Conservation (phyloP, 2,329 filamentous ascomycete species). For the Chrysosporium queenslandicum region DNA sequence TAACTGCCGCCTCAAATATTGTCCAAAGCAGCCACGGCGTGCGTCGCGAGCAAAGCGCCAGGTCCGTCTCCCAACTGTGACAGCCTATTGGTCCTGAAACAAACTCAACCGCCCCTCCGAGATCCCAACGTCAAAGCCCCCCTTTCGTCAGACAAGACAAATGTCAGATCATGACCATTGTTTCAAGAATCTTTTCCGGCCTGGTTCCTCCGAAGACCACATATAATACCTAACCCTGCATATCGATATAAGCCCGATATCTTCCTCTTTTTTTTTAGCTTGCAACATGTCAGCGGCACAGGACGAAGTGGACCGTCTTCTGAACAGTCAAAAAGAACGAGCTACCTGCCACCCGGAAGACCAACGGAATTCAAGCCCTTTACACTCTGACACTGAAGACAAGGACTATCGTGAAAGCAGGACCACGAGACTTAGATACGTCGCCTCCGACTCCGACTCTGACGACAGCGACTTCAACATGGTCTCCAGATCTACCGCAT, state of each 20-base stretch:
- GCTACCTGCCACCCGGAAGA: constrained; percentile 37
- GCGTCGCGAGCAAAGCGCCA: too few relatives aligned
- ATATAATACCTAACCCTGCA: constrained; percentile 6
- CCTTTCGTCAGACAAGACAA: not conserved
- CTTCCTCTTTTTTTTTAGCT: not conserved
- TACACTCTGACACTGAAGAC: constrained; percentile 9
- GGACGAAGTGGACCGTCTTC: constrained; percentile 39
- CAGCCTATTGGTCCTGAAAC: not conserved
- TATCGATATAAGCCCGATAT: too few relatives aligned
- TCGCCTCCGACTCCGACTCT: constrained; percentile 24
- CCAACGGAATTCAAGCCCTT: constrained; percentile 12
- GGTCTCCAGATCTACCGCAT: constrained; percentile 32
- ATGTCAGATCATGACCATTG: not conserved
- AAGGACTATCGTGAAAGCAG: constrained; percentile 1
- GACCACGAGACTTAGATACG: constrained; percentile 4
- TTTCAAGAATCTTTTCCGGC: not conserved
- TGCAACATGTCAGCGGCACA: constrained; percentile 26
- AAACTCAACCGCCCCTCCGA: not conserved
- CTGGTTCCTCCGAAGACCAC: not conserved
- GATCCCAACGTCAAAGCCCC: not conserved
- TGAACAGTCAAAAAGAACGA: constrained; percentile 30
- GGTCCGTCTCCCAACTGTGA: not conserved
- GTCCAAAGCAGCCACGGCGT: not conserved
- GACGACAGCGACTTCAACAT: constrained; percentile 26
- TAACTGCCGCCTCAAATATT: too few relatives aligned